Conservation (phyloP, 139 green algal genomes). For the Coccomyxa sp. region DNA sequence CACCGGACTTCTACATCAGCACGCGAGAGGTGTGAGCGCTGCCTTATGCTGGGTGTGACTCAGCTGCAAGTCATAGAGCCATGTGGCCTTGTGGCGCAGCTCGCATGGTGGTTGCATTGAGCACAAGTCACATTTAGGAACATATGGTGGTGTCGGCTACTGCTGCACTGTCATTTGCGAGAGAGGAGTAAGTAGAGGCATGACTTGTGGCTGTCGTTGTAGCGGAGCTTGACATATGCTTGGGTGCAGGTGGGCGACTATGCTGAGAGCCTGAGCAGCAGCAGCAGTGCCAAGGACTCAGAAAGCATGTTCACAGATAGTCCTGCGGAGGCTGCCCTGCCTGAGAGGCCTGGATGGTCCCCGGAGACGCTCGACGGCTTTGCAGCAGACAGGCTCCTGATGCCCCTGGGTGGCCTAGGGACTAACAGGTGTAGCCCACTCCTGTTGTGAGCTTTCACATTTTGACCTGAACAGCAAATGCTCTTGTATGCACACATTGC, state of each 20-base stretch:
- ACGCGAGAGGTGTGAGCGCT: not conserved
- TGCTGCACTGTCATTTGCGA: not conserved
- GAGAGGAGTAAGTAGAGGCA: not conserved
- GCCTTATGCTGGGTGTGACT: not conserved
- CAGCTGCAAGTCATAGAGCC: not conserved
- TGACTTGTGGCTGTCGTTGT: too few relatives aligned
- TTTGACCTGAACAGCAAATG: too few relatives aligned
- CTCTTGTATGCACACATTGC: too few relatives aligned
- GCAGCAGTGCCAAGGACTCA: not conserved
- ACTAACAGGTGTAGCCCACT: too few relatives aligned
- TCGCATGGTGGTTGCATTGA: not conserved
- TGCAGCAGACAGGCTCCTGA: too few relatives aligned
- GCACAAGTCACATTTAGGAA: not conserved
- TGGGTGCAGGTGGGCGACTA: not conserved
- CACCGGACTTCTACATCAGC: constrained; percentile 21
- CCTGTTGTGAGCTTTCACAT: too few relatives aligned
- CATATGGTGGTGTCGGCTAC: too few relatives aligned
- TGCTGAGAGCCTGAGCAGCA: not conserved
- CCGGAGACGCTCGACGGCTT: too few relatives aligned
- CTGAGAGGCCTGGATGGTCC: too few relatives aligned
- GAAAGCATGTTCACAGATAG: not conserved
- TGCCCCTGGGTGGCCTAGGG: too few relatives aligned
- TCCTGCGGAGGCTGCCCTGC: not conserved
- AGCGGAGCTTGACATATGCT: too few relatives aligned
- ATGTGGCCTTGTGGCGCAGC: not conserved